Conservation (phyloP, 768 basidiomycete genomes). For the Boletellus ananiceps region DNA sequence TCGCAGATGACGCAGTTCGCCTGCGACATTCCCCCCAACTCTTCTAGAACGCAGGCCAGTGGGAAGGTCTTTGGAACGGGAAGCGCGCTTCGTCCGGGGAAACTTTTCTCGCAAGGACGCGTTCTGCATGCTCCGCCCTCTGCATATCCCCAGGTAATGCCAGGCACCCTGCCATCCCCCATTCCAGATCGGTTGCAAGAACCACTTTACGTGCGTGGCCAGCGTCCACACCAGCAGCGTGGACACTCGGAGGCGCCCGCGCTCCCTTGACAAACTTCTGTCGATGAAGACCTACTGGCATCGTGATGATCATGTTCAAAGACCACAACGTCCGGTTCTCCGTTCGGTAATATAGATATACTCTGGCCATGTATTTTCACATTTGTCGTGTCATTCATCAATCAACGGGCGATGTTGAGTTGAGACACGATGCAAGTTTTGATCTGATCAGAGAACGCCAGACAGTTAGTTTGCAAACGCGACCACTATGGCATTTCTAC, state of each 20-base stretch:
- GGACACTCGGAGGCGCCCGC: neutral
- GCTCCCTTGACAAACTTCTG: neutral
- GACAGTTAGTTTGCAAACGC: no score
- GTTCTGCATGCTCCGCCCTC: conserved; percentile 21
- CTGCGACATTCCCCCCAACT: neutral
- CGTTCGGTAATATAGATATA: neutral
- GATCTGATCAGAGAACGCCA: no score
- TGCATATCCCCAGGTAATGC: conserved; percentile 28
- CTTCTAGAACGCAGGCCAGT: neutral
- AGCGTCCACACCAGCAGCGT: neutral
- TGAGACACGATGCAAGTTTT: no score
- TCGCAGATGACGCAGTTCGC: neutral
- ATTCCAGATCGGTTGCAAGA: neutral
- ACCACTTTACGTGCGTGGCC: neutral
- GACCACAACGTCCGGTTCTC: neutral
- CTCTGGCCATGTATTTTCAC: no score
- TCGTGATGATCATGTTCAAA: neutral
- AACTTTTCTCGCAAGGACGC: neutral
- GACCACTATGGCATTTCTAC: no score
- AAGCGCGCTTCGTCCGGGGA: neutral
- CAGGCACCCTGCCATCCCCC: conserved; percentile 18
- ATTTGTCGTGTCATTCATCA: no score
- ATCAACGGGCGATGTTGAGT: no score
- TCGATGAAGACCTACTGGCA: conserved; percentile 1
- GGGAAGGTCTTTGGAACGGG: neutral